Conservation (phyloP, 352 stramenopile genomes). For the Elongisporangium senticosum region DNA sequence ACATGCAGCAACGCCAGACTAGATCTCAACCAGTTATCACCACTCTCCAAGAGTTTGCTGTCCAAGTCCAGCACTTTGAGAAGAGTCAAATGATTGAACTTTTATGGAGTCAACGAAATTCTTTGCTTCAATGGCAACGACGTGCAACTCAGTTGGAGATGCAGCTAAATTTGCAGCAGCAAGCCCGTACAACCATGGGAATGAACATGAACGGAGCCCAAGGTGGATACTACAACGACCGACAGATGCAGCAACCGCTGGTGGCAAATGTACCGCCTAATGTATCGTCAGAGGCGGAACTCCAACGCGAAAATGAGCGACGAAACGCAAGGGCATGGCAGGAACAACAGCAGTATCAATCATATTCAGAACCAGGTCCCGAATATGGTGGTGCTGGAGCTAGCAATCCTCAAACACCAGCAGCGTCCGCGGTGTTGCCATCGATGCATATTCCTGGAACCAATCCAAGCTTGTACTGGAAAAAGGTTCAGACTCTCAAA, state of each 20-base stretch:
- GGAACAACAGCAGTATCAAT: slow-evolving; percentile 8
- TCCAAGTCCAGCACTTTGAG: slow-evolving; percentile 65
- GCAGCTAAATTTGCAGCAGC: slow-evolving; percentile 22
- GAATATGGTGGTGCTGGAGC: background rate
- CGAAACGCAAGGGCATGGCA: slow-evolving; percentile 18
- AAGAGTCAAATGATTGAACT: slow-evolving; percentile 62
- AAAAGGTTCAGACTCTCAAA: slow-evolving; percentile 58
- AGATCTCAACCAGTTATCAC: slow-evolving; percentile 8
- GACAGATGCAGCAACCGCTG: slow-evolving; percentile 7
- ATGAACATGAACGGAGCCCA: background rate
- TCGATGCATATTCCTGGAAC: slow-evolving; percentile 2
- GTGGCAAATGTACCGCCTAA: slow-evolving; percentile 13
- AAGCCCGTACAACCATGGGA: slow-evolving; percentile 8
- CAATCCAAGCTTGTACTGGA: slow-evolving; percentile 63
- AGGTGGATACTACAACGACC: slow-evolving; percentile 30
- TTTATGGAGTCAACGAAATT: slow-evolving; percentile 63
- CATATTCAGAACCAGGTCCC: background rate
- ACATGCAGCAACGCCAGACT: slow-evolving; percentile 21
- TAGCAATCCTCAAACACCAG: slow-evolving; percentile 2
- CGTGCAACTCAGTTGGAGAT: slow-evolving; percentile 45
- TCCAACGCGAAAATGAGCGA: slow-evolving; percentile 38
- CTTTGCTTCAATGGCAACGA: slow-evolving; percentile 58
- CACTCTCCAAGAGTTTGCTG: slow-evolving; percentile 57
- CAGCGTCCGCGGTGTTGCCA: background rate
- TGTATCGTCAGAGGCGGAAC: slow-evolving; percentile 39